These are phyloP conservation scores for Rhexocercosporidium sp. DNA, from an alignment of 2,329 filamentous ascomycete species.

Conservation along the genomic window DNA sequence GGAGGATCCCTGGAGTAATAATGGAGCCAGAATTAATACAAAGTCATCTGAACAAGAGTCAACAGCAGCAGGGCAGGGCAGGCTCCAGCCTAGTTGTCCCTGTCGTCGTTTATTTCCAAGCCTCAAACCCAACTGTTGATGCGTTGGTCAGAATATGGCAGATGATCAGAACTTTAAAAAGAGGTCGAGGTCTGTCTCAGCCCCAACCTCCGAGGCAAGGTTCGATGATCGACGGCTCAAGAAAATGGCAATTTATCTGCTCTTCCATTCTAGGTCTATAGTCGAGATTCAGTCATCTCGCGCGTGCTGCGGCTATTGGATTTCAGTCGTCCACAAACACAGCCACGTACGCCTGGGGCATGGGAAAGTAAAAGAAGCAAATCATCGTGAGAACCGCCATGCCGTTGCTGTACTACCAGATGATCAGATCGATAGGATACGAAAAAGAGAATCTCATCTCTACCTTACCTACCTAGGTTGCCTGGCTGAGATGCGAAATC, in stretches of 20 bases:
- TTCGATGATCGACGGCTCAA: background rate
- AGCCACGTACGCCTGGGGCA: background rate
- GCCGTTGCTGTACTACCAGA: background rate
- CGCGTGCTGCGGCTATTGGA: background rate
- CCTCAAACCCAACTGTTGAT: constrained; percentile 1
- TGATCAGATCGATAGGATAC: background rate
- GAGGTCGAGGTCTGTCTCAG: background rate
- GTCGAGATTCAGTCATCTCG: background rate
- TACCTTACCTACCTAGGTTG: no score
- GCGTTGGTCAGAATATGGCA: constrained; percentile 4
- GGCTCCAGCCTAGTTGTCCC: background rate
- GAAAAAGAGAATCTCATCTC: background rate
- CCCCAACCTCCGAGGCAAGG: background rate
- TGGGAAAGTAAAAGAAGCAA: background rate
- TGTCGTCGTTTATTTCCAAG: background rate
- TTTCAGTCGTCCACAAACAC: background rate
- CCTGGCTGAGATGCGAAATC: background rate
- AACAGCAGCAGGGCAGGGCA: background rate
- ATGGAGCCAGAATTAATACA: background rate
- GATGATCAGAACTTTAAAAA: constrained; percentile 5
- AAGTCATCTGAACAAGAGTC: background rate
- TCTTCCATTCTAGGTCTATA: background rate
- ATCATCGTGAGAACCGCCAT: background rate
- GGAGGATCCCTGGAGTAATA: no score
- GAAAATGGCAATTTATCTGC: background rate